These are phyloP conservation scores for Solanum pimpinellifolium DNA, from an alignment of 257 asterid species.

Conservation along the genomic window DNA sequence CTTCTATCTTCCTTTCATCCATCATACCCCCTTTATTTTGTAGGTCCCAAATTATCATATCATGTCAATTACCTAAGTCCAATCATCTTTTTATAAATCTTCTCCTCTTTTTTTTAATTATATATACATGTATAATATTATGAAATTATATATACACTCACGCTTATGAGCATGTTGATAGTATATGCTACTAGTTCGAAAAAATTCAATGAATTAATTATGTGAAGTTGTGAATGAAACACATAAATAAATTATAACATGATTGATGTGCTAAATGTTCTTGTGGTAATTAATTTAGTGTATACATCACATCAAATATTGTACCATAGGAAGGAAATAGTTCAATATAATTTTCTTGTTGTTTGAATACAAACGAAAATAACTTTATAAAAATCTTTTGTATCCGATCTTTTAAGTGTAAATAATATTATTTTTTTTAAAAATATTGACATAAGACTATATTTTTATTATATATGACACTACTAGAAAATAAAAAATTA, in stretches of 20 bases:
- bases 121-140: not conserved
- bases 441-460: too few species aligned
- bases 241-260: not conserved
- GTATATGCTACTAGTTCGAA: not conserved
- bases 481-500: too few species aligned
- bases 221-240: not conserved
- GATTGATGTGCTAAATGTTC: not conserved
- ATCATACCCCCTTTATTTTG: not conserved
- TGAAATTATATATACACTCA: not conserved
- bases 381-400: not conserved
- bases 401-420: too few species aligned
- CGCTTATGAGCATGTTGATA: not conserved
- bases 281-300: not conserved
- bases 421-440: too few species aligned
- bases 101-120: not conserved
- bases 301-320: not conserved
- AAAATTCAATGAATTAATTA: not conserved
- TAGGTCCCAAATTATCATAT: constrained; percentile 4
- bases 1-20: not conserved
- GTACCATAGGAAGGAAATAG: not conserved
- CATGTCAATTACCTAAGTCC: not conserved
- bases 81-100: not conserved
- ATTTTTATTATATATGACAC: too few species aligned
- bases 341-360: not conserved
- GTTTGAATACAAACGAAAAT: not conserved